These are phyloP conservation scores for Tagetes erecta DNA, from an alignment of 129 eudicot genomes.

Conservation along the genomic window DNA sequence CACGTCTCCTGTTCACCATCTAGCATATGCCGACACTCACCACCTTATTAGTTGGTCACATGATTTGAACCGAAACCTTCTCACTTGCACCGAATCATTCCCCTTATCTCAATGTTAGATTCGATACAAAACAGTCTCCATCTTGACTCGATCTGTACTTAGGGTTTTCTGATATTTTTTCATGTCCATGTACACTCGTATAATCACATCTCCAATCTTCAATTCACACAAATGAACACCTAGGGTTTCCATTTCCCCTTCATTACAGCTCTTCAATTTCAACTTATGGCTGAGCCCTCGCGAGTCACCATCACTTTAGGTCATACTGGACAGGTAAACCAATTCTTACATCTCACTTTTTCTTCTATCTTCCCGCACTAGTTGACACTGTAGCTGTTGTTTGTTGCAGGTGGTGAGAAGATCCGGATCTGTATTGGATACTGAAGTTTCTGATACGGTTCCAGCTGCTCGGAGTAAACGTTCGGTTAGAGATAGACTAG, in stretches of 20 bases:
- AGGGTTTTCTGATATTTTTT: no score
- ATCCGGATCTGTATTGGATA: conserved; percentile 43
- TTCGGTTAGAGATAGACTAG: conserved; percentile 75
- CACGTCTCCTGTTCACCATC: no score
- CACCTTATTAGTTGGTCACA: no score
- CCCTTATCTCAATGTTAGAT: no score
- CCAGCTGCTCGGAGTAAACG: conserved; percentile 64
- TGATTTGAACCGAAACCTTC: no score
- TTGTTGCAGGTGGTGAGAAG: conserved; percentile 74
- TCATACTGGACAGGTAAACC: conserved; percentile 69
- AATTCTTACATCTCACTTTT: not conserved
- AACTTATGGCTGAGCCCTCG: conserved; percentile 62
- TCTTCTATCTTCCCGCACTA: not conserved
- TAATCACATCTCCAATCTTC: conserved; percentile 8
- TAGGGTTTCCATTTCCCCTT: conserved; percentile 38
- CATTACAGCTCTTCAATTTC: not conserved
- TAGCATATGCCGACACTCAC: no score
- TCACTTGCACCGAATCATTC: no score
- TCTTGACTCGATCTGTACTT: no score
- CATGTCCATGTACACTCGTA: not conserved
- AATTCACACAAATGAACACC: conserved; percentile 15
- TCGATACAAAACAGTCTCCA: no score
- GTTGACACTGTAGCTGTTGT: conserved; percentile 2
- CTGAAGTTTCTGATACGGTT: conserved; percentile 29
- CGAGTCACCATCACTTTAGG: conserved; percentile 86